phyloP scores from a whole-genome alignment of 495 filamentous ascomycete species.

The Penicillium ochrochloron region DNA sequence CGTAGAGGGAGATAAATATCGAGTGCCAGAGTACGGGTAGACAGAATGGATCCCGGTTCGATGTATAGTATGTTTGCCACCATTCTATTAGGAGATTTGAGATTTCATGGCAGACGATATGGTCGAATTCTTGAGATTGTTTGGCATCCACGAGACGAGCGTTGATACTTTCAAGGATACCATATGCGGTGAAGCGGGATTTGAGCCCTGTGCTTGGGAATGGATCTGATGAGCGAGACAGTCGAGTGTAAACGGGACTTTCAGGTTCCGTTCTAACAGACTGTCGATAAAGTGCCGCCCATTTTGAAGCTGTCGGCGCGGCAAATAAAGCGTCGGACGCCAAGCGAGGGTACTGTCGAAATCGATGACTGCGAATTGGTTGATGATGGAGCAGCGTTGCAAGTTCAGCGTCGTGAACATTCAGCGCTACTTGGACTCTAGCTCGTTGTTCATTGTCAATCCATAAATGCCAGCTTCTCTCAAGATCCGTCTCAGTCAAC shows the following conservation, averaged over 20 bases:
- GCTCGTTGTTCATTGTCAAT: constrained; percentile 23
- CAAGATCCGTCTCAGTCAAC: constrained; percentile 16
- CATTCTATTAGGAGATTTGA: constrained; percentile 29
- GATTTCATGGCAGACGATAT: constrained; percentile 13
- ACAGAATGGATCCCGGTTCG: constrained; percentile 28
- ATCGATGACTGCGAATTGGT: constrained; percentile 36
- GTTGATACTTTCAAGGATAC: constrained; percentile 29
- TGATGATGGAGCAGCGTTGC: constrained; percentile 40
- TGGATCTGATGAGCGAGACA: constrained; percentile 10
- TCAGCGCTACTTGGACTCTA: constrained; percentile 32
- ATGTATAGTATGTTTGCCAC: constrained; percentile 26
- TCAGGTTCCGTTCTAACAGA: constrained; percentile 2
- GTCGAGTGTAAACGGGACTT: not conserved
- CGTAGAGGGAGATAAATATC: constrained; percentile 38
- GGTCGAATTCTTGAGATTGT: constrained; percentile 22
- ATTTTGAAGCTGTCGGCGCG: constrained; percentile 37
- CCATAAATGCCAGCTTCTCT: constrained; percentile 30
- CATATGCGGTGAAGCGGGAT: constrained; percentile 31
- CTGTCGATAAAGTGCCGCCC: constrained; percentile 27
- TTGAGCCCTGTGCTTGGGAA: constrained; percentile 13
- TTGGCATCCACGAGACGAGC: constrained; percentile 27
- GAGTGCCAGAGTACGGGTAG: constrained; percentile 45
- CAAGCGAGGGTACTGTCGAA: constrained; percentile 24
- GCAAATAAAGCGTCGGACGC: constrained; percentile 35
- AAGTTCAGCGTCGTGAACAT: constrained; percentile 44